Evolutionary conservation across 2,329 filamentous ascomycete genomes (phyloP), one percentile per base, ranked within the genome.

Genomic region (Alternaria ventricosa): DNA sequence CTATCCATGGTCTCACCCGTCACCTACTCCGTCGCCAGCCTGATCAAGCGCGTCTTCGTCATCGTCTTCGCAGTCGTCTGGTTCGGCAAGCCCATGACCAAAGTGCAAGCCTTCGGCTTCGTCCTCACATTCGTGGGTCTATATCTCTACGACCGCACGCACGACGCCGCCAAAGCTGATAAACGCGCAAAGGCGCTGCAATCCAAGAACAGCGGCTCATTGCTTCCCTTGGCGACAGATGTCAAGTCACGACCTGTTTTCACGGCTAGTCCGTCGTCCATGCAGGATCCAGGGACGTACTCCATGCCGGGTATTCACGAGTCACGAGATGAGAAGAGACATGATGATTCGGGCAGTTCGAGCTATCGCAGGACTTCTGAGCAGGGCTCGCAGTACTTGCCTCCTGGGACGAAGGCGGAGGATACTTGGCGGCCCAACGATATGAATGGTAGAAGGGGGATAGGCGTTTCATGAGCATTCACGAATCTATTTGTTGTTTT

Each of bases 31-130:
- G 95, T 99, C 41, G 96, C 96, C 36, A 96, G 92, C 60, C 85
- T 99, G 65, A 96, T 99, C 81, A 99, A 99, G 83, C 91, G 96
- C 53, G 96, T 99, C 12, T 97, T 97, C 76, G 95, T 99, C 75
- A 97, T 99, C 72, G 88, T 96, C 63, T 91, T 97, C 71, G 94
- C 96, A 7, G 95, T 99, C 66, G 83, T 98, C 70, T 99, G 96
- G 96, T 99, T 98, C 82, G 91, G 93, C 68, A 97, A 90, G 79
- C 88, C 91, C 2, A 97, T 96, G 30, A 97, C 93, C 6, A 86
- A 85, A 15, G 80, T 96, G 15, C 96, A 99, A 80, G 93, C 89
- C 1, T 85, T 92, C 45, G 96, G 96, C 15, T 97, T 99, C 73
- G 87, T 82, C 5, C 87, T 99, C 49, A 99, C 96, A 0, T 97